These are phyloP conservation scores for Trypanosomatidae sp. DNA, from an alignment of 208 protist genomes.

Conservation along the genomic window DNA sequence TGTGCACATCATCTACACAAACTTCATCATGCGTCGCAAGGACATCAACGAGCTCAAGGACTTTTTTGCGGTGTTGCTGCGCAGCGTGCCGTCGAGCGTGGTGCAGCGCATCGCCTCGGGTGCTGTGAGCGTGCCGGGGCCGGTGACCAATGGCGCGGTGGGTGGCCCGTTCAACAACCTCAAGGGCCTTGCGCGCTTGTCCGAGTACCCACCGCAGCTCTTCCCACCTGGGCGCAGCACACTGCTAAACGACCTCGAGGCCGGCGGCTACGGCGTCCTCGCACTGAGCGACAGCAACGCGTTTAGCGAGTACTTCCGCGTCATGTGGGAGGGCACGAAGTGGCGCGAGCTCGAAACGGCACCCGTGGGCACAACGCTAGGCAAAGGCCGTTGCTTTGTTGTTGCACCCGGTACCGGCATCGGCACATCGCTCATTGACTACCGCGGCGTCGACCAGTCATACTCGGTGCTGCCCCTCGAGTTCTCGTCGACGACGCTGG, in stretches of 20 bases:
- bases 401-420: conserved; percentile 46
- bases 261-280: conserved; percentile 45
- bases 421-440: conserved; percentile 45
- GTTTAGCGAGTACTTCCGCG: conserved; percentile 38
- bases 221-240: conserved; percentile 32
- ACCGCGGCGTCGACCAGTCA: conserved; percentile 11
- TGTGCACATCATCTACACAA: conserved; percentile 17
- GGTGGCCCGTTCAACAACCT: conserved; percentile 61
- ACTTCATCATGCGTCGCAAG: conserved; percentile 31
- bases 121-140: conserved; percentile 40
- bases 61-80: conserved; percentile 28
- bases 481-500: conserved; percentile 22
- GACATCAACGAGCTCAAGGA: conserved; percentile 24
- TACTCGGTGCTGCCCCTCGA: conserved; percentile 41
- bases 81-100: conserved; percentile 11
- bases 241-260: conserved; percentile 62
- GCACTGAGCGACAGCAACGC: conserved; percentile 23
- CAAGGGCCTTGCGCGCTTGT: conserved; percentile 27
- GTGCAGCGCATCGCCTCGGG: conserved; percentile 23
- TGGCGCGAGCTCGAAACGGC: conserved; percentile 13
- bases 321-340: conserved; percentile 58
- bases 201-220: conserved; percentile 28
- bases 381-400: conserved; percentile 30
- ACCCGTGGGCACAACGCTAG: conserved; percentile 10
- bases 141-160: conserved; percentile 21